Percentiles rank a stretch among this genome's conserved stretches.
Evolutionary conservation across 2,329 filamentous ascomycete species (phyloP).

Genomic region (Cladosporium sp.): DNA sequence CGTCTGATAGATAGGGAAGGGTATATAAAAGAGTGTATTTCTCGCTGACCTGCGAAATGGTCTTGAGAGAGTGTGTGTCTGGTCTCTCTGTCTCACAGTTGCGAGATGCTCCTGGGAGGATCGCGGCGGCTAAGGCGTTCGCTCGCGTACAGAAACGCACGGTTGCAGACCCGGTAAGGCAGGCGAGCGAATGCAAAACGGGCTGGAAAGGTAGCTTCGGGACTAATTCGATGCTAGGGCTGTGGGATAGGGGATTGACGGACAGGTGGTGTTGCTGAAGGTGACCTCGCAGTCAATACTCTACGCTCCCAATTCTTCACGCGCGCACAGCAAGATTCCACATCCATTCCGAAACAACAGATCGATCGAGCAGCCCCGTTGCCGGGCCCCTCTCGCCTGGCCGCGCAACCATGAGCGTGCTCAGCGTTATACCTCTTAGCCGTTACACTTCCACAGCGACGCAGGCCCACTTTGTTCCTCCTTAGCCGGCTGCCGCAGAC

Average conservation of each 20-base stretch:
- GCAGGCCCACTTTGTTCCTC: not conserved
- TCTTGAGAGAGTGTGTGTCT: not conserved
- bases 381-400: slow-evolving; percentile 1
- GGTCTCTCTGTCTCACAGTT: not conserved
- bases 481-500: not conserved
- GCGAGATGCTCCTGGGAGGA: not conserved
- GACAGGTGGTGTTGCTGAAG: too few species aligned
- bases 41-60: not conserved
- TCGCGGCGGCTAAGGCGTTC: slow-evolving; percentile 2
- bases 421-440: not conserved
- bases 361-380: not conserved
- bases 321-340: not conserved
- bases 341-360: not conserved
- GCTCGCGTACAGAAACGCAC: slow-evolving; percentile 8
- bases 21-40: not conserved
- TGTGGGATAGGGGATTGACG: not conserved
- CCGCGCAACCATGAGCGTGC: not conserved
- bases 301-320: not conserved
- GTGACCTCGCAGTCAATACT: not conserved
- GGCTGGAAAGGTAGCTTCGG: not conserved
- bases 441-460: not conserved
- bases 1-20: not conserved
- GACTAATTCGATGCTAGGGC: not conserved
- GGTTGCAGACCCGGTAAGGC: not conserved
- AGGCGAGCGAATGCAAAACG: not conserved